A percentile compares a stretch with the other conserved stretches of the same genome.
Evolutionary conservation across 1,284 basidiomycete species (phyloP).

Genomic region (Cerioporus squamosus): DNA sequence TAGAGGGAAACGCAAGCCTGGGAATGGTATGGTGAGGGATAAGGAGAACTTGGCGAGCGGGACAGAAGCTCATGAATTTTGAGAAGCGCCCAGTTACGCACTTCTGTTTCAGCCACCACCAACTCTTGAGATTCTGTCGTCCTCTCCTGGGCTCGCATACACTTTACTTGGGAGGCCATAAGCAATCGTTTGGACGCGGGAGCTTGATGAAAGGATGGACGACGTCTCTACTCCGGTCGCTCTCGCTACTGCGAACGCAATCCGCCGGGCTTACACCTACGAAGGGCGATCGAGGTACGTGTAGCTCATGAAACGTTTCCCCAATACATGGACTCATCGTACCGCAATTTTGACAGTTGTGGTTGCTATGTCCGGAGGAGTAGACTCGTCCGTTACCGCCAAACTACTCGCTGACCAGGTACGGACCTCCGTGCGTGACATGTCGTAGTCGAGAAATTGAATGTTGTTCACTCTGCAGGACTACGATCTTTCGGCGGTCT

Average conservation of each 20-base stretch:
- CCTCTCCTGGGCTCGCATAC: not conserved
- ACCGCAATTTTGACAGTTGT: slow-evolving; percentile 56
- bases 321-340: too few relatives aligned
- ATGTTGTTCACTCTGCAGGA: slow-evolving; percentile 48
- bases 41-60: too few relatives aligned
- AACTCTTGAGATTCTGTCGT: not conserved
- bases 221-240: slow-evolving; percentile 22
- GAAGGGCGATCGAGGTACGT: slow-evolving; percentile 32
- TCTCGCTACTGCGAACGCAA: slow-evolving; percentile 26
- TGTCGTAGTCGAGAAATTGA: not conserved
- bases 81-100: slow-evolving; percentile 8
- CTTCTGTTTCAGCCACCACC: too few relatives aligned
- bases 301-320: too few relatives aligned
- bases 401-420: slow-evolving; percentile 74
- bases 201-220: slow-evolving; percentile 30
- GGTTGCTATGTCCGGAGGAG: slow-evolving; percentile 95
- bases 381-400: slow-evolving; percentile 90
- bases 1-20: too few relatives aligned
- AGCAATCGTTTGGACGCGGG: not conserved
- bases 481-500: slow-evolving; percentile 85
- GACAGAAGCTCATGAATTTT: not conserved
- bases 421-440: not conserved
- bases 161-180: too few relatives aligned
- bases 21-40: too few relatives aligned
- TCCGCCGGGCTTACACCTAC: slow-evolving; percentile 21